These are phyloP conservation scores for Sparassis latifolia DNA, from an alignment of 1,284 basidiomycete species.

Conservation along the genomic window DNA sequence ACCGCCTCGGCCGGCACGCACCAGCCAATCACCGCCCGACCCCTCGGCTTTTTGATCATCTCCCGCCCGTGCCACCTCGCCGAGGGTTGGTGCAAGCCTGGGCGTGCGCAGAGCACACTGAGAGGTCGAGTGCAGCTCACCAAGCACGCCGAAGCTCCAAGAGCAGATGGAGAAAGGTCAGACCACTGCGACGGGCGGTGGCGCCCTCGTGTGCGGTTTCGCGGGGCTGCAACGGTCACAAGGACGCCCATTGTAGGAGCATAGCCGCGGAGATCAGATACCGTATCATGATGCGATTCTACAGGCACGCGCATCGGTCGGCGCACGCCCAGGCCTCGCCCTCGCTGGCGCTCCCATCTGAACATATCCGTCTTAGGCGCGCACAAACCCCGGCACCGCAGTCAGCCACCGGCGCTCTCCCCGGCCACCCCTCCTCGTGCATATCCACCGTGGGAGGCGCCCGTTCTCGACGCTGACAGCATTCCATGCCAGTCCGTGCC, in stretches of 20 bases:
- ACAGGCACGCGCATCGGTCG: constrained; percentile 21
- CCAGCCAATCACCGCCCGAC: not conserved
- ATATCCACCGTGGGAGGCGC: no score
- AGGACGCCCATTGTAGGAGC: constrained; percentile 17
- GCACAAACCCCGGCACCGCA: not conserved
- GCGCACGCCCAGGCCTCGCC: not conserved
- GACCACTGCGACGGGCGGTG: constrained; percentile 7
- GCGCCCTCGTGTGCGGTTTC: constrained; percentile 17
- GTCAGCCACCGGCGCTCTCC: no score
- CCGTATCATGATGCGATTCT: constrained; percentile 19
- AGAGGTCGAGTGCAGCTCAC: not conserved
- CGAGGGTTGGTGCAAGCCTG: no score
- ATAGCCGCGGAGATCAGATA: constrained; percentile 31
- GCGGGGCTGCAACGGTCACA: constrained; percentile 15
- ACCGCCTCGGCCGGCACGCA: constrained; percentile 2
- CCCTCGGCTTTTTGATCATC: no score
- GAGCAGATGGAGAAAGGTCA: constrained; percentile 4
- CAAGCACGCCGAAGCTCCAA: not conserved
- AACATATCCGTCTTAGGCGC: not conserved
- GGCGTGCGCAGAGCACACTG: no score
- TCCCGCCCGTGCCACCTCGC: no score
- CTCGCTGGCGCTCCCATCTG: not conserved
- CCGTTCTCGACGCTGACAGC: no score
- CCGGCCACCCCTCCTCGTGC: no score
- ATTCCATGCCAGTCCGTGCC: no score